Evolutionary conservation across 73 alveolate genomes (phyloP).

Genomic region (Tetrahymena elliotti): DNA sequence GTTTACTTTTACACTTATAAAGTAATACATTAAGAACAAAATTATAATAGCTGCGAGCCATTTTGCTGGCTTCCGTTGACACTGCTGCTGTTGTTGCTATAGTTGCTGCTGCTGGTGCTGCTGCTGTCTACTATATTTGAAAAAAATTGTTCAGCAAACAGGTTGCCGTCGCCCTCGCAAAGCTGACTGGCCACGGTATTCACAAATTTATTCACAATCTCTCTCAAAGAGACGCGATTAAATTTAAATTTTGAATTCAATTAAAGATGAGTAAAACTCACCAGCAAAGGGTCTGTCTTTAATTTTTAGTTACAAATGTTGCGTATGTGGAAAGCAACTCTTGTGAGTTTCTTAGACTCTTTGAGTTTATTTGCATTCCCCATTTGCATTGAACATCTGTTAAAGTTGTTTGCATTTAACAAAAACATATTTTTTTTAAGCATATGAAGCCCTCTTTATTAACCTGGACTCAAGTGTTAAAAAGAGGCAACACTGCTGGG

Average conservation of each 20-base stretch:
- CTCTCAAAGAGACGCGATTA: neutral
- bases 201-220: neutral
- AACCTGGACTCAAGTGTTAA: neutral
- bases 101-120: neutral
- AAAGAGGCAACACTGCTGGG: neutral
- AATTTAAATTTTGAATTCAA: neutral
- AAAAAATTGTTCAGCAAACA: neutral
- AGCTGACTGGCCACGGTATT: neutral
- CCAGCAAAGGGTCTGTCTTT: neutral
- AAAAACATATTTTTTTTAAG: neutral
- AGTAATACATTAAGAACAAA: neutral
- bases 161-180: neutral
- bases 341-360: neutral
- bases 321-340: neutral
- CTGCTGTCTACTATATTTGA: neutral
- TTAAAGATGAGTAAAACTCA: neutral
- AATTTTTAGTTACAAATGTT: neutral
- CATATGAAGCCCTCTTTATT: neutral
- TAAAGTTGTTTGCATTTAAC: neutral
- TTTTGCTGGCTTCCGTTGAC: neutral
- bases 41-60: neutral
- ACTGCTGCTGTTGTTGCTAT: neutral
- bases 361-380: neutral
- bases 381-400: neutral
- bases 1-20: neutral